Evolutionary conservation across 257 asterid genomes (phyloP), one percentile per base, ranked within the genome.

Genomic region (Cynanchum wilfordii): DNA sequence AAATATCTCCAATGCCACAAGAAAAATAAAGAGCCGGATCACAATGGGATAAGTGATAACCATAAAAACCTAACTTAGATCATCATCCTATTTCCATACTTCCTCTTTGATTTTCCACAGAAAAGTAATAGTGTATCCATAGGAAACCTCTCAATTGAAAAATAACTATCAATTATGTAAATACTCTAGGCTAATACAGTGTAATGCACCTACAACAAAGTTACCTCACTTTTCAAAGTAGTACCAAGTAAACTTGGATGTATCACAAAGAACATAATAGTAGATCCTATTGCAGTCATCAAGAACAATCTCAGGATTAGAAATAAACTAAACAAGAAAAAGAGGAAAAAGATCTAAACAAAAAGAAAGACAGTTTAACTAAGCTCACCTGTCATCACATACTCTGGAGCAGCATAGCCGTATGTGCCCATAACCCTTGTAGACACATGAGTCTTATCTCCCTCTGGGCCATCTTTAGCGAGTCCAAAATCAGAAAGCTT

Each of bases 401-500:
- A 89, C 66, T 92, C 93, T 0, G 95, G 97, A 9, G 97, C 96
- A 70, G 96, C 96, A 70, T 92, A 92, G 71, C 97, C 97, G 8
- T 87, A 79, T 16, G 97, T 89, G 67, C 97, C 97, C 97, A 92
- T 86, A 54, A 89, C 95, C 24, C 95, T 87, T 7, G 97, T 92
- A 10, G 97, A 88, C 30, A 92, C 96, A 13, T 92, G 97, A 0
- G 95, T 92, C 72, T 89, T 85, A 66, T 92, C 96, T 13, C 93
- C 97, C 85, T 82, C 91, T 0, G 97, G 97, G 20, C 86, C 96
- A 69, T 89, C 95, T 79, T 85, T 92, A 73, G 97, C 97, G 29
- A 92, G 93, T 55, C 96, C 96, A 49, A 92, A 92, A 78, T 92
- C 96, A 16, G 97, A 92, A 66, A 92, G 96, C 81, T 92, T 92